Evolutionary conservation across 2,329 filamentous ascomycete species (phyloP), one percentile per base, ranked within the genome.

Genomic region (Botrytis byssoidea): DNA sequence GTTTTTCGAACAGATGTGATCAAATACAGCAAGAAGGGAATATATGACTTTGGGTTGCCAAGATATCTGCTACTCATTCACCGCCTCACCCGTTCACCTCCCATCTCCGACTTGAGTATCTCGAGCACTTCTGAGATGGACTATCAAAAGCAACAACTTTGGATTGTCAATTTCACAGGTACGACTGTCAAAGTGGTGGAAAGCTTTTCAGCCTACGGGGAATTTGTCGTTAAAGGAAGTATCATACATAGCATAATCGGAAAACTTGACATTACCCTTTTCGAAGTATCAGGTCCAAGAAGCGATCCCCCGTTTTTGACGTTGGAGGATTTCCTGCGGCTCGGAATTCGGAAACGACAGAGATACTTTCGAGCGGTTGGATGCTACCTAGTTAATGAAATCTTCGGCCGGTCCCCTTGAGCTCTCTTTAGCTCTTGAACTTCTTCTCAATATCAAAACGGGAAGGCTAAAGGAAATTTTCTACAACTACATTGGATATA

Each of bases 381-480:
- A 22, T 63, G 42, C 42, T n/a, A 40, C 37, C 10, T 40, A 63
- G 18, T 57, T 29, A 40, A 71, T 48, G 44, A 14, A 57, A 71
- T 40, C 68, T 44, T 61, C 57, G 40, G 40, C 37, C 44, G 68
- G 22, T n/a, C 55, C 35, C n/a, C 67, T 69, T n/a, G 25, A 55
- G 40, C 48, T 10, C 55, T 63, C 48, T n/a, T 40, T 70, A 29
- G 25, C 44, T 46, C 16, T 32, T 22, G n/a, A 63, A 64, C 37
- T n/a, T 18, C 40, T 64, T 32, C 4, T 51, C 18, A 22, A 55
- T n/a, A 9, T n/a, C 37, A n/a, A 59, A 20, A 70, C 37, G n/a
- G 37, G 22, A 67, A 67, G 65, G 29, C 10, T 14, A 44, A 64
- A 46, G 12, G 37, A 29, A 32, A 29, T 10, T 42, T 29, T 12